Base-by-base conservation (phyloP, 345 rosid species). In the Gossypium turneri region DNA sequence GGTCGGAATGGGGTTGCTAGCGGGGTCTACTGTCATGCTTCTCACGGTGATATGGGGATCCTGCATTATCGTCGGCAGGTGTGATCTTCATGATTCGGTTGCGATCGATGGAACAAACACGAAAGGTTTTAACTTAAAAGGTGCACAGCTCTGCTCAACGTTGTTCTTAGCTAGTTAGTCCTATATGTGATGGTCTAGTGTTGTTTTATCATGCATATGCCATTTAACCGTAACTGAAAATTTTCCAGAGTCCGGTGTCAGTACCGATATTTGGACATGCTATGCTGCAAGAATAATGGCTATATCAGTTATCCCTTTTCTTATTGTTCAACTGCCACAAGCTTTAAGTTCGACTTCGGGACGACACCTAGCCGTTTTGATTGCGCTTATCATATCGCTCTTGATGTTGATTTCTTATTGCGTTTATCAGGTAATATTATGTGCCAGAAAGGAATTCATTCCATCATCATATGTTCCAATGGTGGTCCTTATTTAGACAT, bases 21-120 rank as follows among this genome's bases (percentile, higher is more conserved):
- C 98, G 48, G 98, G 97, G 20, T 92, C 97, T 16, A 94, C 97
- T 0, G 96, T 94, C 74, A 87, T 94, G 90, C 97, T 94, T 52
- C 81, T 89, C 67, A 94, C 98, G 2, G 80, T 90, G 13, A 88
- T 94, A 57, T 94, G 97, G 97, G 98, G 97, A 75, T 83, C 93
- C 34, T 94, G 97, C 72, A 80, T 90, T n/a, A 50, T 92, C 8
- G 88, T 87, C 75, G 98, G 97, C 81, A 92, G 85, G 79, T 86
- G 90, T 74, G 97, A 94, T 67, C 79, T 92, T 83, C 79, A 67
- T 7, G 84, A 84, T 71, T 48, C 85, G 0, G 72, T 83, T 57
- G 97, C 93, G 20, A 65, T 85, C 0, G 88, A 93, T 80, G 85
- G 86, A 48, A 80, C 75, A 61, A 81, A 86, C 51, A 85, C 90